phyloP scores from a whole-genome alignment of 768 basidiomycete species.

The Lactifluus subvellereus region DNA sequence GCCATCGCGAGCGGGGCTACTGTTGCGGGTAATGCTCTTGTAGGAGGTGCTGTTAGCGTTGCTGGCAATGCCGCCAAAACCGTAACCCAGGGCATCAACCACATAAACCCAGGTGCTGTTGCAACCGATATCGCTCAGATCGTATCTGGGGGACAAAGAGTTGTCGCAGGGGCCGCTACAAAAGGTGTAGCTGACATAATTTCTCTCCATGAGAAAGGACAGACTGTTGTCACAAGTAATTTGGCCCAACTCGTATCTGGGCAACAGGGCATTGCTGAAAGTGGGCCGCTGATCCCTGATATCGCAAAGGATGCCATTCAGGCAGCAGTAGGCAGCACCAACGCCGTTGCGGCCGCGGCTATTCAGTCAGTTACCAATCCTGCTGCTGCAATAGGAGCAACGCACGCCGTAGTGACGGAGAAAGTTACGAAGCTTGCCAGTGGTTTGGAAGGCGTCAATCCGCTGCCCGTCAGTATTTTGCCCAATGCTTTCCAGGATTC shows the following conservation, averaged over 20 bases:
- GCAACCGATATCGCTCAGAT: not conserved
- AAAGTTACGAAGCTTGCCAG: not conserved
- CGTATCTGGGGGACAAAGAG: not conserved
- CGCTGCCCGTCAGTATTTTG: not conserved
- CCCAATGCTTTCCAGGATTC: not conserved
- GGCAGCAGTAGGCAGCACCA: not conserved
- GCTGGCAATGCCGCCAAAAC: slow-evolving; percentile 1
- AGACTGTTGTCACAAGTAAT: not conserved
- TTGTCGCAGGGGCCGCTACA: not conserved
- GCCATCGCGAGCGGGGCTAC: not conserved
- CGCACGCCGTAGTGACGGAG: not conserved
- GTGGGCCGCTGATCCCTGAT: not conserved
- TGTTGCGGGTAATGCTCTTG: not conserved
- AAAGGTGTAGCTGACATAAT: not conserved
- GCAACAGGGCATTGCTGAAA: not conserved
- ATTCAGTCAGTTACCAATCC: not conserved
- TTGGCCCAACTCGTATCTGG: not conserved
- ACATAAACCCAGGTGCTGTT: not conserved
- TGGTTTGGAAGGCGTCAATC: not conserved
- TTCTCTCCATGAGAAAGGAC: slow-evolving; percentile 1
- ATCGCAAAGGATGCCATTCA: not conserved
- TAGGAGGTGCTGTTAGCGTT: not conserved
- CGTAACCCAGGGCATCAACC: not conserved
- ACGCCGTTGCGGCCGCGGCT: not conserved
- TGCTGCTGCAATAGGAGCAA: not conserved